Evolutionary conservation across 164 flowering plant genomes (phyloP).

Genomic region (grape (Vitis vinifera)): ASM3070453v1 NC_081815.1:4082501-4083000

Average conservation of each 20-base stretch:
- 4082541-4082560: slow-evolving; percentile 20
- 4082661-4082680: too few relatives aligned
- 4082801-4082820: slow-evolving; percentile 23
- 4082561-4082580: slow-evolving; percentile 15
- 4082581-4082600: slow-evolving; percentile 19
- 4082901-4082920: slow-evolving; percentile 24
- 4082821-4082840: slow-evolving; percentile 8
- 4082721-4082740: slow-evolving; percentile 9
- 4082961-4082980: slow-evolving; percentile 5
- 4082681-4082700: too few relatives aligned
- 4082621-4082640: slow-evolving; percentile 24
- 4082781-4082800: slow-evolving; percentile 29
- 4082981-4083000: background rate
- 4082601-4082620: slow-evolving; percentile 20
- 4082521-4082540: slow-evolving; percentile 7
- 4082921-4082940: slow-evolving; percentile 24
- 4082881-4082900: slow-evolving; percentile 25
- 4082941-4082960: slow-evolving; percentile 17
- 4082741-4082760: background rate
- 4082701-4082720: too few relatives aligned
- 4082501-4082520: slow-evolving; percentile 12
- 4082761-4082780: slow-evolving; percentile 23
- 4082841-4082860: slow-evolving; percentile 33
- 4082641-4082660: background rate
- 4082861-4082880: slow-evolving; percentile 37